These are phyloP conservation scores for Fusarium nematophilum DNA, from an alignment of 2,329 filamentous ascomycete genomes.

Conservation along the genomic window DNA sequence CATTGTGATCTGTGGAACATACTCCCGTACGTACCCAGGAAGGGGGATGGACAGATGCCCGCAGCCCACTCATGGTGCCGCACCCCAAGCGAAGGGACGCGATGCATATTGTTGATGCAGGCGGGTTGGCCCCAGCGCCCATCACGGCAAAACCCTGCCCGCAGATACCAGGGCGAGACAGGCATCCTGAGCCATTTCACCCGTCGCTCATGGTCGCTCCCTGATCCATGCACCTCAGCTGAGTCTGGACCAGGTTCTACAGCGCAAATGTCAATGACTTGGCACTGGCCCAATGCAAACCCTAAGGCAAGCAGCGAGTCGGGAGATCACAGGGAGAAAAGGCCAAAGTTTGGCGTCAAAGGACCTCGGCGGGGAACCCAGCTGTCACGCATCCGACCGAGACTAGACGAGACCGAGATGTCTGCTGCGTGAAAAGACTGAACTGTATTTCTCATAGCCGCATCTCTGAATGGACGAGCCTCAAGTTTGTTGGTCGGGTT, in stretches of 20 bases:
- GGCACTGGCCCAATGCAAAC: constrained; percentile 26
- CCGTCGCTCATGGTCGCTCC: constrained; percentile 10
- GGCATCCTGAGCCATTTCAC: constrained; percentile 34
- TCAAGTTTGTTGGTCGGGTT: neutral
- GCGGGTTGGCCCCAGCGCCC: constrained; percentile 20
- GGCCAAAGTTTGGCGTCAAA: constrained; percentile 25
- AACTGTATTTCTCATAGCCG: constrained; percentile 6
- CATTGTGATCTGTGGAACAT: constrained; percentile 33
- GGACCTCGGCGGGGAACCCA: constrained; percentile 10
- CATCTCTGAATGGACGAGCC: neutral
- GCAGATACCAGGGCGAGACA: constrained; percentile 16
- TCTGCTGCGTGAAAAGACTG: constrained; percentile 5
- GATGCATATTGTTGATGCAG: constrained; percentile 21
- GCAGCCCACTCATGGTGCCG: constrained; percentile 11
- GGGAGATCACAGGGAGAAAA: constrained; percentile 12
- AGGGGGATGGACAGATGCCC: constrained; percentile 12
- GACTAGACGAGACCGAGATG: neutral
- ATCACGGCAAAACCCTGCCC: constrained; percentile 6
- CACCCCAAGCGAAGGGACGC: constrained; percentile 19
- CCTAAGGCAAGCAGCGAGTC: constrained; percentile 18
- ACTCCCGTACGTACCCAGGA: too few species aligned
- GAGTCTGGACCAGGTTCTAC: constrained; percentile 40
- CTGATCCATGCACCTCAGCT: constrained; percentile 42
- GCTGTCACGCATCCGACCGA: neutral
- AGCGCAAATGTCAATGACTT: constrained; percentile 14